A percentile compares a stretch with the other conserved stretches of the same genome.
Conservation (phyloP, 441 rosid genomes). For the Populus trichocarpa region DNA sequence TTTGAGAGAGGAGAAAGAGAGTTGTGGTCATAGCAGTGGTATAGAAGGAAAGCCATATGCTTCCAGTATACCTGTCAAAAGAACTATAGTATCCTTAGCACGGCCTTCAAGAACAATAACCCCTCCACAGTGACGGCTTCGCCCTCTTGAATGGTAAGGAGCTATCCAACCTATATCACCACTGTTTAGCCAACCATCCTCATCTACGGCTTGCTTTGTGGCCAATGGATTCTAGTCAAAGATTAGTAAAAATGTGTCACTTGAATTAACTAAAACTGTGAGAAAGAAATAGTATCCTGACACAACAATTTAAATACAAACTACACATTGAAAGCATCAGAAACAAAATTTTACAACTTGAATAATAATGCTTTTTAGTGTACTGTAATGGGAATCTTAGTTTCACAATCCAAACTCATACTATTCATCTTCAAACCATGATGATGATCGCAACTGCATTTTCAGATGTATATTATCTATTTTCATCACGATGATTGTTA, state of each 20-base stretch:
- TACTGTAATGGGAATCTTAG: not conserved
- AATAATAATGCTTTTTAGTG: not conserved
- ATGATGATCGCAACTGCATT: not conserved
- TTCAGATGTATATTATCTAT: no score
- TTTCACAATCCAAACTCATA: no score
- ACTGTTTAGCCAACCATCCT: slow-evolving; percentile 79
- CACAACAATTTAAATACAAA: not conserved
- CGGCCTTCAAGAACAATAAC: slow-evolving; percentile 95
- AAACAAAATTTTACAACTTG: not conserved
- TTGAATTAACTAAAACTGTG: not conserved
- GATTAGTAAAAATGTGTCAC: slow-evolving; percentile 9
- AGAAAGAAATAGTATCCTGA: not conserved
- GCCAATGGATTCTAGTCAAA: slow-evolving; percentile 62
- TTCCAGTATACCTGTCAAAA: slow-evolving; percentile 66
- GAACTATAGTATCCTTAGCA: slow-evolving; percentile 97
- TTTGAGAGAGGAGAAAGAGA: not conserved
- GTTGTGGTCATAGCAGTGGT: not conserved
- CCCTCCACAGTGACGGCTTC: slow-evolving; percentile 81
- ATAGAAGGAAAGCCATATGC: not conserved
- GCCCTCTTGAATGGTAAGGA: slow-evolving; percentile 71
- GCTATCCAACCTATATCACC: slow-evolving; percentile 97
- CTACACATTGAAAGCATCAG: not conserved
- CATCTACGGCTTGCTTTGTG: slow-evolving; percentile 65
- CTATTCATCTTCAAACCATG: not conserved
- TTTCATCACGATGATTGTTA: not conserved